Percentiles rank a stretch among this genome's conserved stretches.
Evolutionary conservation across 2,329 filamentous ascomycete species (phyloP).

Genomic region (Dothiorella sarmentorum): DNA sequence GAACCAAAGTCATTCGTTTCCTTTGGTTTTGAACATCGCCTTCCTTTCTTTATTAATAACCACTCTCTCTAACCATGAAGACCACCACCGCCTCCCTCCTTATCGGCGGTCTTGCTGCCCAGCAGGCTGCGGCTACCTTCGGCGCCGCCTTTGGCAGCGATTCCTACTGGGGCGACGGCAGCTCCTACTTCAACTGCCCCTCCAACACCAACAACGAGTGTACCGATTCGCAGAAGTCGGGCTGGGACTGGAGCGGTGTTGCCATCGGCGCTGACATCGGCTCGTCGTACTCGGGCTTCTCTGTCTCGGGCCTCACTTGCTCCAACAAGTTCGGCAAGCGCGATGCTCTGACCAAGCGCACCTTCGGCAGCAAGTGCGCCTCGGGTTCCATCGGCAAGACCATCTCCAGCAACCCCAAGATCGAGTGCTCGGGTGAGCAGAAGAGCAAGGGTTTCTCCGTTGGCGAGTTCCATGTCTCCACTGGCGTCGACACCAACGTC

Average conservation of each 20-base stretch:
- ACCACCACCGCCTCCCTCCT: slow-evolving; percentile 41
- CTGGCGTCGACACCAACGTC: slow-evolving; percentile 72
- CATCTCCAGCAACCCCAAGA: slow-evolving; percentile 55
- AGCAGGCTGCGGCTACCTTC: slow-evolving; percentile 40
- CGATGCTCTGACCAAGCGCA: slow-evolving; percentile 49
- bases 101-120: slow-evolving; percentile 44
- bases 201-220: slow-evolving; percentile 75
- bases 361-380: slow-evolving; percentile 40
- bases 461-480: slow-evolving; percentile 66
- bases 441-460: slow-evolving; percentile 64
- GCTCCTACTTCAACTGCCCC: slow-evolving; percentile 62
- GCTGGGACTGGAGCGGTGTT: slow-evolving; percentile 71
- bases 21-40: slow-evolving; percentile 30
- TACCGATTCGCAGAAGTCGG: slow-evolving; percentile 62
- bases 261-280: slow-evolving; percentile 45
- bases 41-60: slow-evolving; percentile 25
- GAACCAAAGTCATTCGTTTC: slow-evolving; percentile 38
- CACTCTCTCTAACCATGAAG: slow-evolving; percentile 48
- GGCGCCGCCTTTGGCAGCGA: neutral
- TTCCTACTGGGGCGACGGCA: slow-evolving; percentile 47
- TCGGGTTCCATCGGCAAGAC: slow-evolving; percentile 48
- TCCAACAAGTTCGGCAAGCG: slow-evolving; percentile 59
- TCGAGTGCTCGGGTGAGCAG: slow-evolving; percentile 51
- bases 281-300: slow-evolving; percentile 65
- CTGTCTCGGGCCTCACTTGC: slow-evolving; percentile 72